Percentiles rank a stretch among this genome's conserved stretches.
These are phyloP conservation scores for Saturnispora kantuleensis DNA, from an alignment of 805 yeast genomes.

Conservation along the genomic window DNA sequence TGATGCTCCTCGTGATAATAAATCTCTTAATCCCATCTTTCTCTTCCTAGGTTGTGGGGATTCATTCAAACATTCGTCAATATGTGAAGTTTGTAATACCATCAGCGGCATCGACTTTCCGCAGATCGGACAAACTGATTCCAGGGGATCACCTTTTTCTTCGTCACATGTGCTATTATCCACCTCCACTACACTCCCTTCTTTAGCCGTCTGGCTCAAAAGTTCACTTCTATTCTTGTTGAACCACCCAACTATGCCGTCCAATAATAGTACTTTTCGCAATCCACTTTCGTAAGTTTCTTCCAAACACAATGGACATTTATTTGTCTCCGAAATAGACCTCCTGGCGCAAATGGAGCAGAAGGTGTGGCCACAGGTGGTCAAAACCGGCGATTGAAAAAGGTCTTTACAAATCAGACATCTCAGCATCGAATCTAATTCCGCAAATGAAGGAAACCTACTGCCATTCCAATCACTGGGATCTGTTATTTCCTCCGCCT, in stretches of 20 bases:
- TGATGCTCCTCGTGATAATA: neutral
- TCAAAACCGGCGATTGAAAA: constrained; percentile 66
- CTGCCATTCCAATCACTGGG: constrained; percentile 63
- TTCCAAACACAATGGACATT: constrained; percentile 72
- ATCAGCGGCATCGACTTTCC: constrained; percentile 41
- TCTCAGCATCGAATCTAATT: constrained; percentile 60
- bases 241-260: constrained; percentile 55
- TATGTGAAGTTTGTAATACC: constrained; percentile 47
- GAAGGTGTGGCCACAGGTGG: constrained; percentile 82
- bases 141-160: constrained; percentile 15
- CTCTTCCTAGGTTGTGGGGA: constrained; percentile 1
- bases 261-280: constrained; percentile 58
- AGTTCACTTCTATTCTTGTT: constrained; percentile 32
- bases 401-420: constrained; percentile 88
- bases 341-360: constrained; percentile 82
- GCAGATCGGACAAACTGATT: constrained; percentile 66
- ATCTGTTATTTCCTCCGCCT: constrained; percentile 38
- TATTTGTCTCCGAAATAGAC: constrained; percentile 45
- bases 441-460: constrained; percentile 42
- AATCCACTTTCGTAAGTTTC: constrained; percentile 63
- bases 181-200: constrained; percentile 17
- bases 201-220: constrained; percentile 10
- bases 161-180: constrained; percentile 16
- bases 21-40: neutral
- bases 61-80: constrained; percentile 45